phyloP scores from a whole-genome alignment of 495 filamentous ascomycete genomes.

The Sabuloglossum arenarium region DNA sequence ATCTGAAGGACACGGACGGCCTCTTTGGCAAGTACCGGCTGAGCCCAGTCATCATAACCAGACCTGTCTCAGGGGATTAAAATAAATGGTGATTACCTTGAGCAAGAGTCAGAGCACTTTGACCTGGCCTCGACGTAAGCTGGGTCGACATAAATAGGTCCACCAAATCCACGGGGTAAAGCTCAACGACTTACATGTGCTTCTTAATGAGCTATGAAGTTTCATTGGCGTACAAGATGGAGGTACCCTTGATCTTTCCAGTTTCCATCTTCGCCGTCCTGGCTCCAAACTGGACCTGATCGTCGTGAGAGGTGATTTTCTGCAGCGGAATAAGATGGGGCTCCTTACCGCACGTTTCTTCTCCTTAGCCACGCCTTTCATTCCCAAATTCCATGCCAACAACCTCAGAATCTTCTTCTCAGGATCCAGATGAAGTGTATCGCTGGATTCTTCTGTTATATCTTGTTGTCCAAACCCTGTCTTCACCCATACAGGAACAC shows the following conservation, averaged over 20 bases:
- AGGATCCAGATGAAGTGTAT: constrained; percentile 31
- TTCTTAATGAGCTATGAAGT: neutral
- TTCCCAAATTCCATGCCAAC: constrained; percentile 51
- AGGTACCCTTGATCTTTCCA: constrained; percentile 51
- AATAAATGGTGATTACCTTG: neutral
- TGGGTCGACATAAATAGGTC: too few relatives aligned
- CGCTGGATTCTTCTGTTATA: constrained; percentile 11
- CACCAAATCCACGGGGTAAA: too few relatives aligned
- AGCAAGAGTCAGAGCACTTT: neutral
- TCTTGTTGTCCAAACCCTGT: constrained; percentile 44
- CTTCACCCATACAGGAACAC: constrained; percentile 56
- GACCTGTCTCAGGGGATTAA: neutral
- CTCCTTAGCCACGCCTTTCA: constrained; percentile 48
- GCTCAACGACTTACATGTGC: neutral
- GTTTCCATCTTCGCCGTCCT: constrained; percentile 70
- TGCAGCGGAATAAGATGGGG: neutral
- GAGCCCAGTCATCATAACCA: constrained; percentile 13
- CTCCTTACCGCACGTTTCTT: constrained; percentile 65
- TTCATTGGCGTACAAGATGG: constrained; percentile 10
- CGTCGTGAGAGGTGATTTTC: neutral
- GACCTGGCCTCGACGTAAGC: too few relatives aligned
- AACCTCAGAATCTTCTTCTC: constrained; percentile 68
- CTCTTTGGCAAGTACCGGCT: neutral
- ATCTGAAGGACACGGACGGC: constrained; percentile 12
- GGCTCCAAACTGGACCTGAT: constrained; percentile 64